Base-by-base conservation (phyloP, 2,329 filamentous ascomycete genomes). In the Grosmannia serpens region DNA sequence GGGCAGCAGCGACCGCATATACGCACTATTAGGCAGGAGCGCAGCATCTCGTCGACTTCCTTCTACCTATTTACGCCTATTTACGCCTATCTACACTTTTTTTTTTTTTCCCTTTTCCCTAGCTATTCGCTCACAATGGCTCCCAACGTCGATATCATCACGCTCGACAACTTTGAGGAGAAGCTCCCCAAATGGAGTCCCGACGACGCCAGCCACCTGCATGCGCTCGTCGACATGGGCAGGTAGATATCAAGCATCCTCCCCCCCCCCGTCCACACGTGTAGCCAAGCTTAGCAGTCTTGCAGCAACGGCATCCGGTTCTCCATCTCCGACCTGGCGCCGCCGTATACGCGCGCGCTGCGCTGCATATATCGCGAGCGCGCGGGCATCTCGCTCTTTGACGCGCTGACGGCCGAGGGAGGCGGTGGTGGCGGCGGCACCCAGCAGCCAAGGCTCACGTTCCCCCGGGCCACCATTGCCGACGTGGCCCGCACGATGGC, bases 261-360 rank as follows among this genome's bases (percentile, higher is more conserved):
- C 60, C 58, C 64, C 60, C 55, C 50, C 60, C 56, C 22, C 44
- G 9, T 17, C 53, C 31, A 20, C 9, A 4, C 31, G 27, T 44
- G 41, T n/a, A 17, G 17, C 6, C 20, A 4, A 22, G 41, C 41
- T 44, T 17, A 44, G 17, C 20, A 9, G 20, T 41, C 22, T 46
- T 10, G 22, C 64, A 89, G 90, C 76, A 96, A 96, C 75, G 91
- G 91, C 66, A 92, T 96, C 66, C 89, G 91, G 58, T 95, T 95
- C 76, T 92, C 89, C 51, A 89, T 96, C 66, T 89, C 90, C 10
- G 85, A 90, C 64, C 78, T 95, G n/a, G 80, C 84, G 4, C 85
- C 87, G 26, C 82, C 84, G 4, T 82, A 77, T 46, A 79, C 87
- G 27, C 86, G 91, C 27, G 82, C 91, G 27, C 78, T 96, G 49